phyloP scores from a whole-genome alignment of 805 yeast genomes.

The Candida orba region DNA sequence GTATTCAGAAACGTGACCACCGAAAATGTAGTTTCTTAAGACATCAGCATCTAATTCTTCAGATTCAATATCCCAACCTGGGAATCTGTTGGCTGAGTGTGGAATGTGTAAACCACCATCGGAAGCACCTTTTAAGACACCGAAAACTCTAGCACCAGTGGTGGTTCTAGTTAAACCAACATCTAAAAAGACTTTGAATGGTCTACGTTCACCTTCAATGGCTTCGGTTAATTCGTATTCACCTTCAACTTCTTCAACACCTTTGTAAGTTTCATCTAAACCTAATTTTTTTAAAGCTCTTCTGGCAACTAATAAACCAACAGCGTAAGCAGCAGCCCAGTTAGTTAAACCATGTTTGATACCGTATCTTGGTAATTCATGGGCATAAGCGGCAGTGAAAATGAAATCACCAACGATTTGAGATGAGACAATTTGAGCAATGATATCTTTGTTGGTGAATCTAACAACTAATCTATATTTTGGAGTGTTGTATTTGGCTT shows the following conservation, averaged over 20 bases:
- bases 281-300: conserved; percentile 97
- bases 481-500: conserved; percentile 99
- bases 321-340: conserved; percentile 99
- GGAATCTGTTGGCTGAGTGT: conserved; percentile 99
- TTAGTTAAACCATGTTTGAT: conserved; percentile 97
- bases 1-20: conserved; percentile 99
- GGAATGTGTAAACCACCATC: conserved; percentile 99
- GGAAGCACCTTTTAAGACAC: conserved; percentile 99
- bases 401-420: conserved; percentile 96
- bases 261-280: conserved; percentile 94
- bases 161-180: conserved; percentile 99
- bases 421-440: conserved; percentile 94
- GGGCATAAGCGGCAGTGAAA: conserved; percentile 96
- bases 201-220: conserved; percentile 98
- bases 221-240: conserved; percentile 98
- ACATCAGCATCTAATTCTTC: conserved; percentile 97
- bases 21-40: conserved; percentile 98
- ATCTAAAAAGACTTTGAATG: conserved; percentile 98
- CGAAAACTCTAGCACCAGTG: conserved; percentile 99
- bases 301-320: conserved; percentile 97
- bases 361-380: conserved; percentile 97
- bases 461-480: conserved; percentile 99
- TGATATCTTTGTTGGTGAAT: conserved; percentile 99
- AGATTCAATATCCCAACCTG: conserved; percentile 99
- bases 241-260: conserved; percentile 99